A percentile compares a stretch with the other conserved stretches of the same genome.
Evolutionary conservation across 371 early-diverging fungal species (phyloP).

Genomic region (Mucor lusitanicus): DNA sequence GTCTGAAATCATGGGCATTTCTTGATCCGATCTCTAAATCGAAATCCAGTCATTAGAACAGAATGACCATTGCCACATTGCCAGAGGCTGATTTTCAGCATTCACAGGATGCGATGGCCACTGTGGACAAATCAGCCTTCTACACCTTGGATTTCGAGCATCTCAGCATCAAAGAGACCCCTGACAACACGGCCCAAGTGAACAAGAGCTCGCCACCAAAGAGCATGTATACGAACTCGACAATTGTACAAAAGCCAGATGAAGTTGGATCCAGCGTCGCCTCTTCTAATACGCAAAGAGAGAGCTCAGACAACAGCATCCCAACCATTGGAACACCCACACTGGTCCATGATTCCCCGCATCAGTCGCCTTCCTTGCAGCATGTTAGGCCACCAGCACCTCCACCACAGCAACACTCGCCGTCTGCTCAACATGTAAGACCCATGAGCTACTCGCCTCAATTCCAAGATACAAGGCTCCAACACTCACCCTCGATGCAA

Average conservation of each 20-base stretch:
- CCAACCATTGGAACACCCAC: not conserved
- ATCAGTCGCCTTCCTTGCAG: not conserved
- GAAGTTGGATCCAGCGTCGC: not conserved
- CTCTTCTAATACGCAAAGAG: not conserved
- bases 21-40: not conserved
- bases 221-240: slow-evolving; percentile 2
- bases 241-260: slow-evolving; percentile 1
- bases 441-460: slow-evolving; percentile 1
- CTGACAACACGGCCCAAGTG: not conserved
- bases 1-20: not conserved
- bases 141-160: not conserved
- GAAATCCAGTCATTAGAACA: not conserved
- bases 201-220: not conserved
- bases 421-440: slow-evolving; percentile 6
- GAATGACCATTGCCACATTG: slow-evolving; percentile 6
- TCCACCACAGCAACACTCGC: not conserved
- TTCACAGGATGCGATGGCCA: not conserved
- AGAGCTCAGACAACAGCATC: not conserved
- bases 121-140: not conserved
- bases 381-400: not conserved
- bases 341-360: not conserved
- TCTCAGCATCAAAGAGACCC: not conserved
- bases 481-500: slow-evolving; percentile 6
- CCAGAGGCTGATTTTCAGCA: not conserved
- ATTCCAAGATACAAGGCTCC: not conserved